Evolutionary conservation across 345 rosid species (phyloP).

Genomic region (Corymbia maculata): DNA sequence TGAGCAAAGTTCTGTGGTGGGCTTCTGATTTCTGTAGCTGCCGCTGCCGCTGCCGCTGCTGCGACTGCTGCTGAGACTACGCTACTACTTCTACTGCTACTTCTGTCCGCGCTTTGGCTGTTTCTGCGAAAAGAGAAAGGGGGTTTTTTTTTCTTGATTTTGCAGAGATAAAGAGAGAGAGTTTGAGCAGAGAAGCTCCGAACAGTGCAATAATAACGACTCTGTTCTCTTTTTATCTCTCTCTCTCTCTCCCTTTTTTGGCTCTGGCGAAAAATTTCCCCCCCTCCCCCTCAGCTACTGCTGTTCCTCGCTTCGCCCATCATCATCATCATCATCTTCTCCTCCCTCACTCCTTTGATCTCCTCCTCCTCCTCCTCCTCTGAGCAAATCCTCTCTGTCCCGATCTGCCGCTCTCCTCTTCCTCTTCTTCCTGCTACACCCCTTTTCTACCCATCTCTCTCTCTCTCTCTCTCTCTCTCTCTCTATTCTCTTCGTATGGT

Average conservation of each 20-base stretch:
- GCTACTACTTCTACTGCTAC: constrained; percentile 1
- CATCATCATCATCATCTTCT: not conserved
- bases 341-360: not conserved
- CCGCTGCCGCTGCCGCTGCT: not conserved
- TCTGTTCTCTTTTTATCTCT: not conserved
- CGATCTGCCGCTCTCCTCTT: not conserved
- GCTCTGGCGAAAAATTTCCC: not conserved
- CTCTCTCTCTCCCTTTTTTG: not conserved
- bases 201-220: not conserved
- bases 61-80: not conserved
- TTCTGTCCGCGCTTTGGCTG: constrained; percentile 34
- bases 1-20: not conserved
- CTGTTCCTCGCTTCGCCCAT: not conserved
- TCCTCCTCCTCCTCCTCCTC: not conserved
- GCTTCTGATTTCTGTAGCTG: constrained; percentile 5
- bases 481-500: not conserved
- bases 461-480: constrained; percentile 2
- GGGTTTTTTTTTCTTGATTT: not conserved
- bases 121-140: not conserved
- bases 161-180: not conserved
- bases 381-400: not conserved
- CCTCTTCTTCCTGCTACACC: not conserved
- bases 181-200: not conserved
- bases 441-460: not conserved
- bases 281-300: not conserved